A percentile compares a stretch with the other conserved stretches of the same genome.
phyloP scores from a whole-genome alignment of 148 eudicot species.

The Arbutus unedo region DNA sequence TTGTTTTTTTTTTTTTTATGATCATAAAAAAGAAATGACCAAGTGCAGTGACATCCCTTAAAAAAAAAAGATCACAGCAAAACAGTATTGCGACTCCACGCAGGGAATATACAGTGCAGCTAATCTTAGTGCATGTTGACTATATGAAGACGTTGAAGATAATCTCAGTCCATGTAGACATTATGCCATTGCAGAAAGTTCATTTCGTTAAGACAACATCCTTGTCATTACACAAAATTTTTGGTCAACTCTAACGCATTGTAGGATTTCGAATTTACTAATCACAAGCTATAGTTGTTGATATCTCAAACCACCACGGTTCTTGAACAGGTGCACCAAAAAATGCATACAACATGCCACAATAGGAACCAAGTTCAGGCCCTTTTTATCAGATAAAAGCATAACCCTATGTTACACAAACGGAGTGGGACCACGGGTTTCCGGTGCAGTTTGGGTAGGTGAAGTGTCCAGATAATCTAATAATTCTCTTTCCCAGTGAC shows the following conservation, averaged over 20 bases:
- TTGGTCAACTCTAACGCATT: neutral
- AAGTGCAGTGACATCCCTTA: neutral
- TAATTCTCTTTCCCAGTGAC: no score
- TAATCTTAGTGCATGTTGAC: neutral
- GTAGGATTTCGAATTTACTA: neutral
- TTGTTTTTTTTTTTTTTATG: no score
- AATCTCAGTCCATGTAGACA: neutral
- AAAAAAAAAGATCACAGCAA: neutral
- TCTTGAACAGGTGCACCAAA: neutral
- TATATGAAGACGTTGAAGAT: neutral
- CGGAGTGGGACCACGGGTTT: no score
- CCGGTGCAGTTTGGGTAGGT: no score
- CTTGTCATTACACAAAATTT: neutral
- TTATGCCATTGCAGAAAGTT: constrained; percentile 4
- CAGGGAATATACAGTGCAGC: neutral
- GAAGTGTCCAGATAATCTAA: no score
- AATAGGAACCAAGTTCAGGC: neutral
- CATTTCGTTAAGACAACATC: neutral
- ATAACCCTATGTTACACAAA: no score
- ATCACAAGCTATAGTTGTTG: neutral
- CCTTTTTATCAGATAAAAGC: neutral
- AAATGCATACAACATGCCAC: neutral
- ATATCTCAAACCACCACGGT: neutral
- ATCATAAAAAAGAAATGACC: neutral
- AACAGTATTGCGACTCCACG: neutral